phyloP scores from a whole-genome alignment of 257 asterid genomes.

The Galeopsis tetrahit region DNA sequence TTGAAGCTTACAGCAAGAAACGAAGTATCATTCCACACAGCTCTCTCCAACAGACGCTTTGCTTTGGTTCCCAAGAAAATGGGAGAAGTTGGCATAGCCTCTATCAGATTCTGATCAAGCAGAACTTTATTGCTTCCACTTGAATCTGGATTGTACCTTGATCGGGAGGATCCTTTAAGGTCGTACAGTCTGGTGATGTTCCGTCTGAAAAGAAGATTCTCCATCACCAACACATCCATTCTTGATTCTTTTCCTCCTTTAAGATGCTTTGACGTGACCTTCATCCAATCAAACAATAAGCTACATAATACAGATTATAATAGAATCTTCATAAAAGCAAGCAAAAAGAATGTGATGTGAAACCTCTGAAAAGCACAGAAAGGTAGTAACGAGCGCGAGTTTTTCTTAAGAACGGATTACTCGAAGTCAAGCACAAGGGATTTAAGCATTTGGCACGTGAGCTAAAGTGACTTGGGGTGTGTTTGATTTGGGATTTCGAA shows the following conservation, averaged over 20 bases:
- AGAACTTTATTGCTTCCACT: slow-evolving; percentile 85
- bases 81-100: slow-evolving; percentile 87
- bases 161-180: slow-evolving; percentile 84
- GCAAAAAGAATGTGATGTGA: neutral
- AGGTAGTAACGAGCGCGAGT: neutral
- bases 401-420: slow-evolving; percentile 10
- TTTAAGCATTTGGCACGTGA: slow-evolving; percentile 8
- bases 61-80: slow-evolving; percentile 83
- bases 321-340: slow-evolving; percentile 1
- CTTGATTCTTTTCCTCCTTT: slow-evolving; percentile 77
- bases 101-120: slow-evolving; percentile 81
- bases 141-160: slow-evolving; percentile 80
- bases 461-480: neutral
- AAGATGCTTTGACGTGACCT: slow-evolving; percentile 69
- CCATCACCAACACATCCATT: slow-evolving; percentile 91
- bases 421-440: slow-evolving; percentile 9
- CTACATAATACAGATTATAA: slow-evolving; percentile 3
- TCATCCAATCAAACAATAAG: slow-evolving; percentile 38
- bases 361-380: slow-evolving; percentile 21
- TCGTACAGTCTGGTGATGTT: slow-evolving; percentile 70
- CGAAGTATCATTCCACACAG: slow-evolving; percentile 86
- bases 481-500: too few species aligned
- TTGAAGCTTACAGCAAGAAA: slow-evolving; percentile 80
- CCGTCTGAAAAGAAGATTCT: slow-evolving; percentile 75
- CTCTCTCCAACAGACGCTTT: slow-evolving; percentile 73